These are phyloP conservation scores for Cadophora sp. DNA, from an alignment of 2,329 filamentous ascomycete genomes.

Conservation along the genomic window DNA sequence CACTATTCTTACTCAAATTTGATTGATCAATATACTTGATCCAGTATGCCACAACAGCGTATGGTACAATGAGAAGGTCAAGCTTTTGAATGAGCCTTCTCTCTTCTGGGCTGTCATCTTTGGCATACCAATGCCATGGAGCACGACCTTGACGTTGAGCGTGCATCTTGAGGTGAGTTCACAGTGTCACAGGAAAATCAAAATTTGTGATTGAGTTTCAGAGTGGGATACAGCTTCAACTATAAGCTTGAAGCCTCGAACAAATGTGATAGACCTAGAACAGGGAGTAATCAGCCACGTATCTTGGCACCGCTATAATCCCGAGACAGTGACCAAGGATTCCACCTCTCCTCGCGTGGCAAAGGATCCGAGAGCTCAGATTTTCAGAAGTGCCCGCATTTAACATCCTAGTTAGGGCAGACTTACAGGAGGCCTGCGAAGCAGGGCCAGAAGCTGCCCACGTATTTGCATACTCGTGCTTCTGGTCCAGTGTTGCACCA, in stretches of 20 bases:
- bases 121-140: conserved; percentile 53
- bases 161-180: conserved; percentile 20
- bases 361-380: neutral
- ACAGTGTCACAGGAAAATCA: no score
- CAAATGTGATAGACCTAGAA: neutral
- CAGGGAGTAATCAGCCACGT: neutral
- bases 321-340: neutral
- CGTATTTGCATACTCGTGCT: neutral
- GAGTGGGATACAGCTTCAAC: neutral
- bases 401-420: neutral
- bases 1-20: conserved; percentile 33
- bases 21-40: conserved; percentile 44
- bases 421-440: neutral
- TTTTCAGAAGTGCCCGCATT: neutral
- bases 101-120: conserved; percentile 56
- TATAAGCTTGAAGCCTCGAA: neutral
- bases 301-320: neutral
- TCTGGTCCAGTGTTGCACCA: conserved; percentile 7
- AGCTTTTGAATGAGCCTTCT: conserved; percentile 60
- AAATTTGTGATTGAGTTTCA: neutral
- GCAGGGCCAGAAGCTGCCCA: neutral
- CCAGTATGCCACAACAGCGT: conserved; percentile 62
- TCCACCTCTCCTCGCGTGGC: neutral
- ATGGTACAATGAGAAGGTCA: conserved; percentile 61
- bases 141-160: conserved; percentile 34